phyloP scores from a whole-genome alignment of 2,329 filamentous ascomycete species.

The Pyrenochaeta sp. region DNA sequence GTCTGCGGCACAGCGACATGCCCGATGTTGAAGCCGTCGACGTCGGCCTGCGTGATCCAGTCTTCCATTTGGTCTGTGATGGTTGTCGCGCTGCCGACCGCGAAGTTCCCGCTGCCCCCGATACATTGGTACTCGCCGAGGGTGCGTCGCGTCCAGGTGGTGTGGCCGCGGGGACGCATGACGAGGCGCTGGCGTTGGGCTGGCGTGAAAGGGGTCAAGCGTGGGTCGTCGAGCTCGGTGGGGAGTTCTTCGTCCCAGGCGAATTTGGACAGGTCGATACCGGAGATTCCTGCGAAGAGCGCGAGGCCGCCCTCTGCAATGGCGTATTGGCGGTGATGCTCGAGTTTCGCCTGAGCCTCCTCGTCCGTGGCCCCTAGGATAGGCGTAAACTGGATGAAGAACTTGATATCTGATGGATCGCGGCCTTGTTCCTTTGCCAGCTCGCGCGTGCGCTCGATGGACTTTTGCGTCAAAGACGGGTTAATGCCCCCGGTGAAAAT shows the following conservation, averaged over 20 bases:
- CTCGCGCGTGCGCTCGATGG: not conserved
- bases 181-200: not conserved
- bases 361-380: not conserved
- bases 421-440: not conserved
- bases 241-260: not conserved
- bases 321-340: not conserved
- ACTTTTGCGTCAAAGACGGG: not conserved
- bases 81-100: not conserved
- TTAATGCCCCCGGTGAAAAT: not conserved
- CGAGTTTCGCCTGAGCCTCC: not conserved
- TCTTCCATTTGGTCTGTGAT: conserved; percentile 2
- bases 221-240: not conserved
- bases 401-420: not conserved
- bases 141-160: not conserved
- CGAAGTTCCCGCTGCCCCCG: not conserved
- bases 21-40: conserved; percentile 7
- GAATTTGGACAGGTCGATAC: not conserved
- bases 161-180: not conserved
- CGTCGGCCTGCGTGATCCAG: conserved; percentile 3
- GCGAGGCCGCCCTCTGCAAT: not conserved
- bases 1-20: conserved; percentile 1
- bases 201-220: not conserved
- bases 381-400: not conserved
- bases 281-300: not conserved
- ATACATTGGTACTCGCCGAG: not conserved